Base-by-base conservation (phyloP, 2,329 filamentous ascomycete genomes). In the Pochonia chlamydosporia region DNA sequence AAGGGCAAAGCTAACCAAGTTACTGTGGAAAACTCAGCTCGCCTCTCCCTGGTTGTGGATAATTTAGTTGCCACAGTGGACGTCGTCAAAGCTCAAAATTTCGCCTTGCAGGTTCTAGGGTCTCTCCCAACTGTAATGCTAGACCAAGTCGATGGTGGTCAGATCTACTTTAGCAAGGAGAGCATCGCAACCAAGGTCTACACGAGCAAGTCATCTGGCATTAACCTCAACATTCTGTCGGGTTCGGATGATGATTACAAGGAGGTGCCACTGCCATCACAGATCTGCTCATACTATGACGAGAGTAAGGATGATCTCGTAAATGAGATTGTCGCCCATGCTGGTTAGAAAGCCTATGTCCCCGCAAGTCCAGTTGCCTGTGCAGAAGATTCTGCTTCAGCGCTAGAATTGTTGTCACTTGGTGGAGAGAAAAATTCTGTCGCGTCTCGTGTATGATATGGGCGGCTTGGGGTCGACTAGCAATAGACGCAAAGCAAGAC, bases 1-100 rank as follows among this genome's bases (percentile, higher is more conserved):
- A 86, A 82, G 61, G 91, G 89, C 68, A 99, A 99, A 70, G 90
- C 89, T 49, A 99, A 99, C 64, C 90, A 93, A n/a, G 87, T 99
- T 52, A 92, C 90, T 5, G 79, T 97, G 56, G 93, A 97, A 70
- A 96, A 96, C 71, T 92, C 85, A 47, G 81, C 77, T 40, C 85
- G 89, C 43, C 75, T 95, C 16, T 95, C 89, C 24, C 79, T 99
- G 45, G 82, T 97, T 44, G 79, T 97, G 46, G 92, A 97, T 59
- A 88, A 84, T 1, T 82, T 97, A 10, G 88, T 97, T 41, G 95
- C 88, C 42, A 89, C 87, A 26, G 82, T 99, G 48, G 93, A 99
- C 61, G 87, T 95, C 21, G 93, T 99, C 74, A 97, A 97, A 71
- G 92, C 87, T 41, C 81, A 87, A 57, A 95, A 93, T 66, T 96